These are phyloP conservation scores for Vigna unguiculata DNA, from an alignment of 306 rosid genomes.

Conservation along the genomic window DNA sequence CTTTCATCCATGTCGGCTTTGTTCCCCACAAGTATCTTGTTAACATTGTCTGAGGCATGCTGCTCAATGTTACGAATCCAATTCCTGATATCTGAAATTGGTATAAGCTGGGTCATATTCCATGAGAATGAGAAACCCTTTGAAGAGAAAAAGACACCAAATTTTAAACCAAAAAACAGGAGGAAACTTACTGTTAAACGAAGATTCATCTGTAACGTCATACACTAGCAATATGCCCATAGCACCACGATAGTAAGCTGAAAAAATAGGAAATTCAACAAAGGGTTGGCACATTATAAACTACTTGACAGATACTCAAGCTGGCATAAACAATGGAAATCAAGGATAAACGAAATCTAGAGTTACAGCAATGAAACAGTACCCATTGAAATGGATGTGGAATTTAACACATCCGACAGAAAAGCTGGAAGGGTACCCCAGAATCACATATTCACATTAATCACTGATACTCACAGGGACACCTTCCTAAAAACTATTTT, in stretches of 20 bases:
- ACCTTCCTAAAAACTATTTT: conserved; percentile 15
- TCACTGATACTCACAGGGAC: neutral
- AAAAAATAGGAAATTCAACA: neutral
- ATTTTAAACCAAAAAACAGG: conserved; percentile 28
- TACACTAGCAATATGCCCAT: conserved; percentile 98
- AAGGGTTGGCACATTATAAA: conserved; percentile 17
- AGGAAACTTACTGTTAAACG: conserved; percentile 78
- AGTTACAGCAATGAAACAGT: conserved; percentile 23
- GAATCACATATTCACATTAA: neutral
- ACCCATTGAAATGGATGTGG: too few relatives aligned
- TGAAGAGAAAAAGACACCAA: conserved; percentile 38
- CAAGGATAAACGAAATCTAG: neutral
- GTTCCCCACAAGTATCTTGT: conserved; percentile 95
- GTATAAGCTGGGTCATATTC: conserved; percentile 36
- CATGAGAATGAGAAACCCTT: conserved; percentile 19
- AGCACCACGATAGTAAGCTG: conserved; percentile 99
- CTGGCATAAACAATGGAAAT: neutral
- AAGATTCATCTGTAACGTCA: conserved; percentile 93
- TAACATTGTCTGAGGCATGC: conserved; percentile 93
- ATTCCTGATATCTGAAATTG: conserved; percentile 83
- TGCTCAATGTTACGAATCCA: conserved; percentile 99
- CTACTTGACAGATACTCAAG: neutral
- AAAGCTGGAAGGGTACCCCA: too few relatives aligned
- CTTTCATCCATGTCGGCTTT: conserved; percentile 98
- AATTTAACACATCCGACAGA: too few relatives aligned